Base-by-base conservation (phyloP, 1,284 basidiomycete species). In the Apiotrichum gracile region DNA sequence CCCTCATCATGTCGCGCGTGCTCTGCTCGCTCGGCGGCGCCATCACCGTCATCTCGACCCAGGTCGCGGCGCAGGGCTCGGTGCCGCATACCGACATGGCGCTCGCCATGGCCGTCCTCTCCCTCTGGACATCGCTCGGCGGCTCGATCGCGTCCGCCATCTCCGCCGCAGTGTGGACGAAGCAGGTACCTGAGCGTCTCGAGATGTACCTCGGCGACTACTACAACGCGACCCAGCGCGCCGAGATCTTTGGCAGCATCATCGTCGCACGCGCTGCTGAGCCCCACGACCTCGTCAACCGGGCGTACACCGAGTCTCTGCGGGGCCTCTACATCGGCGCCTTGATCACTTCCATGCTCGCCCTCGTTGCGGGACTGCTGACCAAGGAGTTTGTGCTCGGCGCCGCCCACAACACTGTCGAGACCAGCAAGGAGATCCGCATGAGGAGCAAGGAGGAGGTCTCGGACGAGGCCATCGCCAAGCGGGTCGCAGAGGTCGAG, bases 1-100 rank as follows among this genome's bases (percentile, higher is more conserved):
- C 69, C 61, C 63, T 69, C 57, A 73, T 76, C 48, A 52, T 54
- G 22, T 63, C 63, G 55, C 58, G 62, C 40, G 33, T 63, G 49
- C 64, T 61, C 51, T 26, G 34, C 21, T 55, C 44, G 34, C 48
- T 46, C 51, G 52, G 62, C 51, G 61, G 54, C 26, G 58, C 59
- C 35, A 69, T 58, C 21, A 54, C 54, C 45, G 63, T 64, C 46
- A 58, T 65, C 31, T 74, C 77, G 12, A 70, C 73, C 9, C 76
- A 40, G 5, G 42, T 55, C 14, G 53, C 41, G 1, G 37, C 37
- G 4, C 53, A 46, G 19, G 53, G 27, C 19, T 55, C 53, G 8
- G 53, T 46, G 3, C 48, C 53, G 2, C 53, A 55, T 21, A 37
- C 38, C 5, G 53, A 55, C 49, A 45, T 33, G 50, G 52, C 43